Conservation (phyloP, 805 yeast species). For the Lachancea thermotolerans region DNA sequence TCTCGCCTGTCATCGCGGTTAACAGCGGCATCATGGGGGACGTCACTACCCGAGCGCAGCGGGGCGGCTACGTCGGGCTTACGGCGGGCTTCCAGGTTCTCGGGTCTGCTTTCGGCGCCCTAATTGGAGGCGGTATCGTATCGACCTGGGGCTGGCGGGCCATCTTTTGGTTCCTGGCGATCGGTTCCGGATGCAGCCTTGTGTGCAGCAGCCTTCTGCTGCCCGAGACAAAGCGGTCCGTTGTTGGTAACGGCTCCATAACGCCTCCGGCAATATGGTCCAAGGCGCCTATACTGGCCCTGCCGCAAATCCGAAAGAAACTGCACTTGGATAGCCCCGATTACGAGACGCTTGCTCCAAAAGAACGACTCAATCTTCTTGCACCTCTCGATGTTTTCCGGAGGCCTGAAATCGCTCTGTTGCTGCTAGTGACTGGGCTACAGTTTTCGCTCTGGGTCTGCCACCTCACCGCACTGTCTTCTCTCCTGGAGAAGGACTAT, state of each 20-base stretch:
- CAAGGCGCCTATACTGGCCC: constrained; percentile 39
- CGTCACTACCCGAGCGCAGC: constrained; percentile 51
- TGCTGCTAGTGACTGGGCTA: constrained; percentile 52
- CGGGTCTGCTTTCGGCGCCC: constrained; percentile 75
- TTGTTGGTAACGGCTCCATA: constrained; percentile 72
- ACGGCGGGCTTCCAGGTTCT: constrained; percentile 57
- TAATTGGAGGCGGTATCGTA: constrained; percentile 45
- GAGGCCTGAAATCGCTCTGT: constrained; percentile 39
- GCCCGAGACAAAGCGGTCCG: constrained; percentile 69
- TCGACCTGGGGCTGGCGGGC: constrained; percentile 63
- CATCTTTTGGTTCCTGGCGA: constrained; percentile 68
- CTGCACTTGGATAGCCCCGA: constrained; percentile 31
- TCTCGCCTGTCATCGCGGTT: constrained; percentile 69
- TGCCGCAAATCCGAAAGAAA: constrained; percentile 16
- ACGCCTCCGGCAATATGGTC: constrained; percentile 40
- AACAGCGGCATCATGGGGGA: constrained; percentile 71
- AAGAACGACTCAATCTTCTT: constrained; percentile 22
- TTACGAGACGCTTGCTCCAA: constrained; percentile 23
- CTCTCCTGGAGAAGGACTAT: constrained; percentile 45
- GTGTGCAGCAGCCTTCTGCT: constrained; percentile 34
- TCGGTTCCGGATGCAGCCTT: constrained; percentile 48
- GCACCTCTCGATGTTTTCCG: constrained; percentile 40
- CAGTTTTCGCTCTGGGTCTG: constrained; percentile 67
- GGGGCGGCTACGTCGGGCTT: constrained; percentile 68
- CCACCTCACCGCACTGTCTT: constrained; percentile 57